phyloP scores from a whole-genome alignment of 2,329 filamentous ascomycete genomes.

The Tolypocladium cylindrosporum region DNA sequence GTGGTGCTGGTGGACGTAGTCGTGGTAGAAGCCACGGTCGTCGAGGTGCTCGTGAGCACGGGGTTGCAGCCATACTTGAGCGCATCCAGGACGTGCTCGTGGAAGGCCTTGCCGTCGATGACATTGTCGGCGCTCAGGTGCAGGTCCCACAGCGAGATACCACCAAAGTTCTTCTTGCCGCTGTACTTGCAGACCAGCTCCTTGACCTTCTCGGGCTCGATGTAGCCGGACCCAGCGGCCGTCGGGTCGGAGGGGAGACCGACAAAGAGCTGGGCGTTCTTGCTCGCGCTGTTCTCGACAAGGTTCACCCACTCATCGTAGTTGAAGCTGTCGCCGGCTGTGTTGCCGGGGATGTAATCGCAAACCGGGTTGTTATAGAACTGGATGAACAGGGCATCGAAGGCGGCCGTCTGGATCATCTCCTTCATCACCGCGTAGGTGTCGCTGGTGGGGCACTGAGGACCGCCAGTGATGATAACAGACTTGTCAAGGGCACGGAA shows the following conservation, averaged over 20 bases:
- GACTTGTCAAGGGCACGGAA: conserved; percentile 20
- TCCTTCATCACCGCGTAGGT: conserved; percentile 21
- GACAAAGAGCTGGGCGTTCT: conserved; percentile 33
- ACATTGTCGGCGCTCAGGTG: conserved; percentile 21
- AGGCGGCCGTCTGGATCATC: conserved; percentile 27
- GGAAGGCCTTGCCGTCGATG: conserved; percentile 23
- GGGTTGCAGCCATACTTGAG: conserved; percentile 25
- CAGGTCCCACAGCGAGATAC: conserved; percentile 36
- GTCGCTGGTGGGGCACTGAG: conserved; percentile 28
- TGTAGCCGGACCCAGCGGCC: conserved; percentile 22
- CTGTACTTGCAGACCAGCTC: conserved; percentile 28
- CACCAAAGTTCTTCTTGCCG: conserved; percentile 28
- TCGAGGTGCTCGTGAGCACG: conserved; percentile 13
- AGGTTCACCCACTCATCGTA: conserved; percentile 30
- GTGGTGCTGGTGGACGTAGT: conserved; percentile 1
- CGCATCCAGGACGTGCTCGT: conserved; percentile 24
- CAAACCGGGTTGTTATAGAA: conserved; percentile 38
- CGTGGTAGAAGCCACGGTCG: conserved; percentile 5
- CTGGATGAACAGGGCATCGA: conserved; percentile 35
- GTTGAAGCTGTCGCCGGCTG: conserved; percentile 26
- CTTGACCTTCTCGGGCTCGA: conserved; percentile 21
- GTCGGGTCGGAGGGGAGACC: conserved; percentile 26
- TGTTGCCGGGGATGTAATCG: conserved; percentile 20
- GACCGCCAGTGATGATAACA: conserved; percentile 31
- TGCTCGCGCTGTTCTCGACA: conserved; percentile 23